Base-by-base conservation (phyloP, 2,329 filamentous ascomycete species). In the Phaeoacremonium minimum region DNA sequence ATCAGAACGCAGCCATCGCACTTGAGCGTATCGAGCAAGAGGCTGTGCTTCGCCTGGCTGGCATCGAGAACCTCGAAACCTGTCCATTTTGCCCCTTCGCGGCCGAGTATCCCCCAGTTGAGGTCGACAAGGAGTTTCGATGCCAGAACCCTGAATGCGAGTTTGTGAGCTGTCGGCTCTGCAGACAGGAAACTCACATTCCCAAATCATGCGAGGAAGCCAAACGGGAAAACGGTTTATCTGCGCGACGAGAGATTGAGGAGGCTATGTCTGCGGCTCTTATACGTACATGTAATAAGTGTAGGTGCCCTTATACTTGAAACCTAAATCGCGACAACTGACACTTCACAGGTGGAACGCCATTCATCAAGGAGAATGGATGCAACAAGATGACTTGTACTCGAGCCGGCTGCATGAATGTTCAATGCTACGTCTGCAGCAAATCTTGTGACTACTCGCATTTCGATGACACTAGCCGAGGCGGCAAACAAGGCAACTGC, bases 71-170 rank as follows among this genome's bases (percentile, higher is more conserved):
- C 42, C 72, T 95, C 2, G 84, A 76, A 19, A 78, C 75, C 19
- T 95, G 88, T 46, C 87, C 87, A 0, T 93, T 89, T 52, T 95
- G 88, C 56, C 80, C 85, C 15, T 94, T 78, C 63, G 87, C 85
- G 29, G 85, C 80, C 20, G 83, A 88, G 41, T 85, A 79, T 45
- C 78, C 77, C 0, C 75, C 85, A 0, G 61, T 84, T 2, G 77
- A 84, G 14, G 61, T 76, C 14, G 73, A 91, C 54, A 80, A 73
- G 42, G 84, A 90, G 50, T 94, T 95, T 45, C 67, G 69, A 4
- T 95, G 88, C 58, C 65, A 75, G 35, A 82, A 80, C 38, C 69
- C 73, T 0, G 71, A 77, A 1, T 95, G 88, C 53, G 63, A 64
- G 43, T 70, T 72, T 28, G 63, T 76, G 33, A 84, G 74, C 53